These are phyloP conservation scores for Colletotrichum eremochloae DNA, from an alignment of 2,329 filamentous ascomycete genomes.

Conservation along the genomic window DNA sequence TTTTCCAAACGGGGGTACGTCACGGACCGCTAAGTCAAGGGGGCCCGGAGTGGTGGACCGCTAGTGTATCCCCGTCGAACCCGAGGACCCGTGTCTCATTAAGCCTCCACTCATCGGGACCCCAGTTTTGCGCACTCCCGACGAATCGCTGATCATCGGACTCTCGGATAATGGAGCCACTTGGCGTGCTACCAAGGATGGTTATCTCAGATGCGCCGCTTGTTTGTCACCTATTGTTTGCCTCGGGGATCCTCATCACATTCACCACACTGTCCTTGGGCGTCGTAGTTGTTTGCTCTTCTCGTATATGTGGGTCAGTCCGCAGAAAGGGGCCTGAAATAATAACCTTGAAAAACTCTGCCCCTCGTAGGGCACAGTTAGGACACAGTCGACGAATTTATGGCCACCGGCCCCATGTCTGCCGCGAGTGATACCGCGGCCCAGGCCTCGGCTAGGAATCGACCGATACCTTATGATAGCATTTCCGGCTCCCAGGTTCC, in stretches of 20 bases:
- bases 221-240: not conserved
- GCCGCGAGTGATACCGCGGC: not conserved
- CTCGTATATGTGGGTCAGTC: no score
- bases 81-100: not conserved
- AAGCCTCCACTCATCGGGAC: not conserved
- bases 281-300: no score
- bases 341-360: not conserved
- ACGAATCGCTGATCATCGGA: not conserved
- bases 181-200: not conserved
- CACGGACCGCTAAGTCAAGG: not conserved
- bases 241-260: not conserved
- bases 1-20: not conserved
- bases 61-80: not conserved
- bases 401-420: not conserved
- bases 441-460: not conserved
- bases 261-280: not conserved
- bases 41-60: not conserved
- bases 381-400: no score
- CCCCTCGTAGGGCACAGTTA: not conserved
- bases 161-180: not conserved
- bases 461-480: not conserved
- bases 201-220: no score
- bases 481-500: not conserved
- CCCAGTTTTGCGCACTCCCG: not conserved
- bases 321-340: no score